phyloP scores from a whole-genome alignment of 768 basidiomycete genomes.

The Kwoniella sp. region DNA sequence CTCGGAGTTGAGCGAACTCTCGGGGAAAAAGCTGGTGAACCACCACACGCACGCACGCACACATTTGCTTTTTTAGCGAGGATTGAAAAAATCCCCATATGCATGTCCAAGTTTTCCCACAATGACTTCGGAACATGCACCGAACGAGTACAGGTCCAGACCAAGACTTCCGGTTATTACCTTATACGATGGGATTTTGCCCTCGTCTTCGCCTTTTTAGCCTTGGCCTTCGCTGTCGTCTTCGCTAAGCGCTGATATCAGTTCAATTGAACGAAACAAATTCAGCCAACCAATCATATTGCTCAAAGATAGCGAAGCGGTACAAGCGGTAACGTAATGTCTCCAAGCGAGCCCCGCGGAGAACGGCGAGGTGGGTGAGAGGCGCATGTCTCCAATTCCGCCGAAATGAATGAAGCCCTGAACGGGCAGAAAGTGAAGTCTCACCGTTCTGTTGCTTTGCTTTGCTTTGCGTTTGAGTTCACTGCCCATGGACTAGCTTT shows the following conservation, averaged over 20 bases:
- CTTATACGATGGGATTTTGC: too few species aligned
- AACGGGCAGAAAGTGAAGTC: not conserved
- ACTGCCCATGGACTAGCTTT: too few species aligned
- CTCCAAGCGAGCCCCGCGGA: constrained; percentile 6
- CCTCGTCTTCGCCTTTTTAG: too few species aligned
- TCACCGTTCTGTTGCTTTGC: too few species aligned
- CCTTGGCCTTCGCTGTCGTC: too few species aligned
- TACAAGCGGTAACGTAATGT: not conserved
- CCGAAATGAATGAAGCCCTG: not conserved
- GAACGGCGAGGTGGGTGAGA: not conserved
- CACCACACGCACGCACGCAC: not conserved
- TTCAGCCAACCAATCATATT: not conserved
- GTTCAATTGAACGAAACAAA: too few species aligned
- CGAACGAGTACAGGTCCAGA: too few species aligned
- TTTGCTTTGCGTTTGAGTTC: too few species aligned
- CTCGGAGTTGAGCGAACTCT: constrained; percentile 1
- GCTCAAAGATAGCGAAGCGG: not conserved
- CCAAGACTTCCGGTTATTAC: too few species aligned
- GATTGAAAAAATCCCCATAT: not conserved
- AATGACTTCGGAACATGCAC: not conserved
- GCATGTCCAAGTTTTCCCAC: not conserved
- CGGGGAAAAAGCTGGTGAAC: not conserved
- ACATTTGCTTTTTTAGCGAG: not conserved
- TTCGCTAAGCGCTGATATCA: constrained; percentile 4
- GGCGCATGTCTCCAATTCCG: not conserved